Conservation (phyloP, 1,284 basidiomycete species). For the Tausonia pullulans region DNA sequence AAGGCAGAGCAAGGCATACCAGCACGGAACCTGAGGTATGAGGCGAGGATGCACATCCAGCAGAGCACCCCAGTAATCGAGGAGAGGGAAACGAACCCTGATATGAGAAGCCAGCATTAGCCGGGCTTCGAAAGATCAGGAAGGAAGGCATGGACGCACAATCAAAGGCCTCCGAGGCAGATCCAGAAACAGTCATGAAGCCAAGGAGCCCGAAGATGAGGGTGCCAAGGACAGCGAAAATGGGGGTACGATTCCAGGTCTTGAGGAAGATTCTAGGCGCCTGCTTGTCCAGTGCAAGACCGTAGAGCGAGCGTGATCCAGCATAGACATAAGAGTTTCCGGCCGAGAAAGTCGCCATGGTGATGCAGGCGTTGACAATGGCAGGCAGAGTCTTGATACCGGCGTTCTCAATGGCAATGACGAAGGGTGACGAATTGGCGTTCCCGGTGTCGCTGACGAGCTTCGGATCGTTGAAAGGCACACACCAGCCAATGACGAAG, state of each 20-base stretch:
- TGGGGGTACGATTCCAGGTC: constrained; percentile 60
- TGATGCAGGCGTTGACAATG: constrained; percentile 73
- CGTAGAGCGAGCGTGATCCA: constrained; percentile 68
- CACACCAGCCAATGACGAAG: constrained; percentile 21
- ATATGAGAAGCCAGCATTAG: too few relatives aligned
- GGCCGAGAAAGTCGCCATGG: constrained; percentile 78
- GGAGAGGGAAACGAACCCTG: constrained; percentile 25
- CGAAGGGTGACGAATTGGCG: constrained; percentile 57
- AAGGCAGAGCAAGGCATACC: constrained; percentile 33
- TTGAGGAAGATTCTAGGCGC: constrained; percentile 62
- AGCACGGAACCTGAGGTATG: constrained; percentile 61
- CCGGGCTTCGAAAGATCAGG: too few relatives aligned
- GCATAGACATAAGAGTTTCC: constrained; percentile 73
- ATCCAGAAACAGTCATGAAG: constrained; percentile 42
- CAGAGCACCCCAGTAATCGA: constrained; percentile 50
- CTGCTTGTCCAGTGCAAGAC: constrained; percentile 59
- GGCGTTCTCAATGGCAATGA: constrained; percentile 33
- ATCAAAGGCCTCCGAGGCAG: too few relatives aligned
- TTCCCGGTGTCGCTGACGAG: constrained; percentile 40
- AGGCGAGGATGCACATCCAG: constrained; percentile 49
- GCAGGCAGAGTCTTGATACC: constrained; percentile 61
- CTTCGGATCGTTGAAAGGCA: constrained; percentile 35
- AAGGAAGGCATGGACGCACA: too few relatives aligned
- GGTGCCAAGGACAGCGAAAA: constrained; percentile 52
- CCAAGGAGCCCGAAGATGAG: constrained; percentile 57